Base-by-base conservation (phyloP, 2,329 filamentous ascomycete genomes). In the Sarocladium brachiariae region DNA sequence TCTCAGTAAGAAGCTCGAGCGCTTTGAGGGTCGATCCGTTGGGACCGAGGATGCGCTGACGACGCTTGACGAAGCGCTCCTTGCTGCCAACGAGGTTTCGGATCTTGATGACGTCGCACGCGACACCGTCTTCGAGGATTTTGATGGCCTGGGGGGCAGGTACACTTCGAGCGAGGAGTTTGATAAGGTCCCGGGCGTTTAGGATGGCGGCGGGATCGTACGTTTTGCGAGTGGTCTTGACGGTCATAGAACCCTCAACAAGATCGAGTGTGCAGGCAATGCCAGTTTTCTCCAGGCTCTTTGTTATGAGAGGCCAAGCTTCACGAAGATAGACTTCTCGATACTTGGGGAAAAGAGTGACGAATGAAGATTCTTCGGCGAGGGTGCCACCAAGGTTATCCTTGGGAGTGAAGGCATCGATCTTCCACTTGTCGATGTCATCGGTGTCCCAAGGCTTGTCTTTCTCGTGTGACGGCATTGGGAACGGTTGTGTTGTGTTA, bases 371-470 rank as follows among this genome's bases (percentile, higher is more conserved):
- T 72, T 97, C 93, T 69, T 99, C 92, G 50, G 84, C 79, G 65
- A 99, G 95, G 18, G 87, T 86, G 57, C 93, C 93, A 51, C 81
- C 89, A 27, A 73, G 70, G 70, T 97, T 97, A 71, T 97, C 87
- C 57, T 87, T 83, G 46, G 88, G 80, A 37, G 83, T 92, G 71
- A 97, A 97, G 24, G 83, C 71, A 34, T 96, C 90, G 60, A 91
- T 73, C 82, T 90, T 92, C 90, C 90, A 97, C 68, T 96, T 95
- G 72, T 97, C 92, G 57, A 97, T 89, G 63, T 96, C 93, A 55
- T 95, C 91, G 51, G 91, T 95, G 63, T 96, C 91, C 91, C 91
- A 95, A 51, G 89, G 87, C 69, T 96, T 96, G 2, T 95, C 89
- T 58, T 81, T 86, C 55, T 96, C 87, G 71, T 96, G 83, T 25